Evolutionary conservation across 768 basidiomycete species (phyloP).

Genomic region (Mycena metata): DNA sequence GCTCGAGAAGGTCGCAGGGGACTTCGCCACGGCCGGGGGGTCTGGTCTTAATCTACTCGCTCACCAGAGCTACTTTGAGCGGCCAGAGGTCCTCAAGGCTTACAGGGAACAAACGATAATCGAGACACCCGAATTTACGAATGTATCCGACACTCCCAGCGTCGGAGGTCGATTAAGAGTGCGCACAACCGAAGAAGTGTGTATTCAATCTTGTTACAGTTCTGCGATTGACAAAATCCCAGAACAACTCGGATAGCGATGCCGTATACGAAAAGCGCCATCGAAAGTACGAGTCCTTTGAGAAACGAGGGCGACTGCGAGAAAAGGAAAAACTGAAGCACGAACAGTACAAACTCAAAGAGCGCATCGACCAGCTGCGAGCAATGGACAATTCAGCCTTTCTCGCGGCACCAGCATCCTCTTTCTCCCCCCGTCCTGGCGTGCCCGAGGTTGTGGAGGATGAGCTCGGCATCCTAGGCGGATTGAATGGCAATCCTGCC

Average conservation of each 20-base stretch:
- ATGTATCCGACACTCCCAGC: slow-evolving; percentile 60
- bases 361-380: slow-evolving; percentile 87
- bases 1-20: slow-evolving; percentile 54
- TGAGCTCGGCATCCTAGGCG: slow-evolving; percentile 42
- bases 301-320: slow-evolving; percentile 85
- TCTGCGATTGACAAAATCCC: slow-evolving; percentile 43
- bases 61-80: slow-evolving; percentile 82
- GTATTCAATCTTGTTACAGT: slow-evolving; percentile 46
- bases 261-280: slow-evolving; percentile 86
- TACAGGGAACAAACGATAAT: slow-evolving; percentile 79
- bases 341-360: slow-evolving; percentile 92
- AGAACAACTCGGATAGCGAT: slow-evolving; percentile 81
- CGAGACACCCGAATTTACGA: slow-evolving; percentile 81
- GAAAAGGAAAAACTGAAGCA: slow-evolving; percentile 95
- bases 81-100: slow-evolving; percentile 79
- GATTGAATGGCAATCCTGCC: slow-evolving; percentile 54
- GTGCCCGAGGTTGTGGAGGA: slow-evolving; percentile 43
- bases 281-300: slow-evolving; percentile 87
- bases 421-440: slow-evolving; percentile 61
- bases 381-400: slow-evolving; percentile 81
- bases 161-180: slow-evolving; percentile 81
- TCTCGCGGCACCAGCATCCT: slow-evolving; percentile 69
- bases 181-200: slow-evolving; percentile 77
- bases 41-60: slow-evolving; percentile 68
- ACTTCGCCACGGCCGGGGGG: slow-evolving; percentile 51